Percentiles rank a stretch among this genome's conserved stretches.
phyloP scores from a whole-genome alignment of 768 basidiomycete species.

The Pleurotus cornucopiae region DNA sequence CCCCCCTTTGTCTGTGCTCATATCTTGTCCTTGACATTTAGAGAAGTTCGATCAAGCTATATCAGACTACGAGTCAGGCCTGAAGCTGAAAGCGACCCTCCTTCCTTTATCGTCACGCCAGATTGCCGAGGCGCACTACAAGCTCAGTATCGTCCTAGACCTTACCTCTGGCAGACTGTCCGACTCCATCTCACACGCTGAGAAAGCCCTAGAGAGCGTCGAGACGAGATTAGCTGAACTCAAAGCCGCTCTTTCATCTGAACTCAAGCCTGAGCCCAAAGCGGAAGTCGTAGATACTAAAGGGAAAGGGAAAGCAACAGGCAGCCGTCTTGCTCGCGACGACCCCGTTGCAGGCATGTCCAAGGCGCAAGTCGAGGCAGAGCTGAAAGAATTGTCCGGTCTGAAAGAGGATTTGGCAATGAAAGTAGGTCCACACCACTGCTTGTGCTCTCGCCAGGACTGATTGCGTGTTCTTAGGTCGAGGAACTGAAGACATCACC shows the following conservation, averaged over 20 bases:
- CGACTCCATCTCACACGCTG: conserved; percentile 78
- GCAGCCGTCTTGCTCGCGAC: conserved; percentile 37
- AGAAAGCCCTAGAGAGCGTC: conserved; percentile 77
- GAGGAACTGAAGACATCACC: conserved; percentile 88
- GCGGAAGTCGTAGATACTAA: conserved; percentile 39
- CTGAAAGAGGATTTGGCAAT: conserved; percentile 78
- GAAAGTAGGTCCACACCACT: conserved; percentile 52
- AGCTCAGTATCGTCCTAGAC: conserved; percentile 90
- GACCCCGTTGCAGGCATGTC: conserved; percentile 65
- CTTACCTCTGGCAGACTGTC: conserved; percentile 80
- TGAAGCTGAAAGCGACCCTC: conserved; percentile 66
- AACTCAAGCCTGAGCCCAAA: conserved; percentile 26
- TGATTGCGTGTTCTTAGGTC: conserved; percentile 45
- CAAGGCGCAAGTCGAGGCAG: conserved; percentile 67
- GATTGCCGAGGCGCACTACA: conserved; percentile 92
- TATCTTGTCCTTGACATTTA: conserved; percentile 23
- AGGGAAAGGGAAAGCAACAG: conserved; percentile 70
- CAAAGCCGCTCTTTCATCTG: conserved; percentile 37
- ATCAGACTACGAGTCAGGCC: conserved; percentile 76
- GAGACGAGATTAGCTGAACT: conserved; percentile 63
- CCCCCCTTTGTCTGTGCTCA: not conserved
- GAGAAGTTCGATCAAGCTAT: conserved; percentile 97
- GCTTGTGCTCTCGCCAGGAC: not conserved
- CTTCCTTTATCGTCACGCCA: conserved; percentile 88
- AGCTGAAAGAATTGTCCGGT: conserved; percentile 74